Base-by-base conservation (phyloP, 441 rosid genomes). In the Manihot esculenta region DNA sequence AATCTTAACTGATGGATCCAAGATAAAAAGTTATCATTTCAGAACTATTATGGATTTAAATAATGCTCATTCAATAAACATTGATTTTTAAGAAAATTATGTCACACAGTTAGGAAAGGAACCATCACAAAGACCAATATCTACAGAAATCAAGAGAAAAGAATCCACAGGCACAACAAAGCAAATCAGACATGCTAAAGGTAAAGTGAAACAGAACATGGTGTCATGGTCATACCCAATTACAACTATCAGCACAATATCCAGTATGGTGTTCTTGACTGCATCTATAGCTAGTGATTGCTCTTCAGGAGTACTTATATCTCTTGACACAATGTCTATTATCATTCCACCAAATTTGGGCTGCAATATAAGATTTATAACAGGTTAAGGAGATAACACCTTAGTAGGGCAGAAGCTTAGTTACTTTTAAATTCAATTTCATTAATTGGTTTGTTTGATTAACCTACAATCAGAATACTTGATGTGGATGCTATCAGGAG, bases 341-440 rank as follows among this genome's bases (percentile, higher is more conserved):
- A 94, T 90, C 84, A 53, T 86, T 26, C 97, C 99, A 68, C 97
- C 99, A 84, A 75, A 94, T 77, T 90, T 94, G 50, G 97, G 99
- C 97, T 94, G 93, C 78, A 81, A 48, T n/a, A 51, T 9, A 48
- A 65, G 24, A 72, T 56, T 27, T 27, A 59, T 14, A 15, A 49
- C 30, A 38, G 2, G 5, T 38, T 48, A 70, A 15, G 42, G 8
- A 56, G 26, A 45, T 8, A 57, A 70, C 5, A 62, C 58, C 65
- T 60, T 21, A 48, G 61, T 48, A 30, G 26, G 48, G 57, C 47
- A 51, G 38, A 48, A 65, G 35, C 27, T 2, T 33, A 48, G 60
- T 35, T 17, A 41, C 44, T 53, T 38, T 13, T 35, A 49, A 73
- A 49, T 58, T 66, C 45, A 64, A n/a, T 58, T 58, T 53, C 35